Base-by-base conservation (phyloP, 768 basidiomycete genomes). In the Filobasidium floriforme region DNA sequence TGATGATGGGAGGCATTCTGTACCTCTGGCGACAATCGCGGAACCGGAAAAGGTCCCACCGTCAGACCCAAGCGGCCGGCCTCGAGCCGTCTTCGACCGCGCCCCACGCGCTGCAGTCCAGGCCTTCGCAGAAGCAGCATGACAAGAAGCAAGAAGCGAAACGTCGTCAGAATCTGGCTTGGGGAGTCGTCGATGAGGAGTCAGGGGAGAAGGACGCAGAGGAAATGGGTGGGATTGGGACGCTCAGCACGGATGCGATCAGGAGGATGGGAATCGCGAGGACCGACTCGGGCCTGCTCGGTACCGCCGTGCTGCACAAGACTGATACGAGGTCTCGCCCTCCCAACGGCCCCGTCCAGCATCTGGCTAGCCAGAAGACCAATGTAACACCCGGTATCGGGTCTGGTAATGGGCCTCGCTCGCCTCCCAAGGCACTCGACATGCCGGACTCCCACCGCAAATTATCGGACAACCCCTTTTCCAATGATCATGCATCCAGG, bases 111-210 rank as follows among this genome's bases (percentile, higher is more conserved):
- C 24, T 57, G 3, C 15, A 57, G 24, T 57, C 54, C 54, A 15
- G 29, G 24, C 54, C 54, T 4, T 57, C 54, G 7, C 22, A 24
- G 15, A 24, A 32, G 15, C 54, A 65, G 40, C 60, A 51, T 19
- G 55, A 59, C 24, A 62, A 62, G n/a, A 44, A 52, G 32, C 44
- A 46, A 28, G 61, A 51, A 10, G 61, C 61, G 12, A 62, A 62
- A 52, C 61, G 51, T 18, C 19, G 55, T 22, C 59, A 59, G 32
- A 65, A 65, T 40, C 59, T 65, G 1, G 64, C 64, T 14, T 65
- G 59, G 44, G 64, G 64, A 15, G 59, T 65, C 5, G 59, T 65
- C 1, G 64, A 65, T 40, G 64, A 65, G 14, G 64, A 65, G 19
- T 14, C 12, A 6, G 54, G 54, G n/a, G 54, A 57, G 29, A 57